These are phyloP conservation scores for Carex myosuroides DNA, from an alignment of 176 grass and related monocot genomes.

Conservation along the genomic window DNA sequence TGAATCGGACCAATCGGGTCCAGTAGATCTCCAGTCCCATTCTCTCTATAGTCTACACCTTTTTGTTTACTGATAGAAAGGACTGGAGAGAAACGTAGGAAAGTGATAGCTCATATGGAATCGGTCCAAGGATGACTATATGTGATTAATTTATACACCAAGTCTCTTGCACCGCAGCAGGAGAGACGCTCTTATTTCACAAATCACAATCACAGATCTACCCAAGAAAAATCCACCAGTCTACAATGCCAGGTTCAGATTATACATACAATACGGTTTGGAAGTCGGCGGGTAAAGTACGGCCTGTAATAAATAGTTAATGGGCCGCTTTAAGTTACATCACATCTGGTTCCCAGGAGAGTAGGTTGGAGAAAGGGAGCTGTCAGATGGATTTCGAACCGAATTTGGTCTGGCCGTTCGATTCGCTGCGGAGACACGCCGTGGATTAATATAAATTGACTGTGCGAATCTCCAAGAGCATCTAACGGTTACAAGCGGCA, in stretches of 20 bases:
- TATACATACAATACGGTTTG: background rate
- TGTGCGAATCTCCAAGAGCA: too few species aligned
- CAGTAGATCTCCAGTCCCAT: conserved; percentile 25
- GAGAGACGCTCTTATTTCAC: background rate
- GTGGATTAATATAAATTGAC: too few species aligned
- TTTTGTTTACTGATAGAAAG: background rate
- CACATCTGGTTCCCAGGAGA: background rate
- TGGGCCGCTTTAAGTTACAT: background rate
- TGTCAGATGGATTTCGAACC: too few species aligned
- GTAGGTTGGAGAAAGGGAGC: too few species aligned
- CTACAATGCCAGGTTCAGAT: background rate
- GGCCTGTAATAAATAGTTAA: background rate
- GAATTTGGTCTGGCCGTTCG: too few species aligned
- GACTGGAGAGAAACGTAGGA: conserved; percentile 15
- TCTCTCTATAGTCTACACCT: background rate
- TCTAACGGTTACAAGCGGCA: too few species aligned
- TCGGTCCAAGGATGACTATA: background rate
- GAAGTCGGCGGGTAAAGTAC: conserved; percentile 20
- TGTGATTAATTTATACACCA: background rate
- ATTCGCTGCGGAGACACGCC: too few species aligned
- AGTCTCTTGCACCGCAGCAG: background rate
- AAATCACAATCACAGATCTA: too few species aligned
- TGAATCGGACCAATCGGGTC: conserved; percentile 9
- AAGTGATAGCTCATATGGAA: background rate
- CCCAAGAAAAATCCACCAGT: background rate